phyloP scores from a whole-genome alignment of 352 stramenopile species.

The Globisporangium ultimum region DNA sequence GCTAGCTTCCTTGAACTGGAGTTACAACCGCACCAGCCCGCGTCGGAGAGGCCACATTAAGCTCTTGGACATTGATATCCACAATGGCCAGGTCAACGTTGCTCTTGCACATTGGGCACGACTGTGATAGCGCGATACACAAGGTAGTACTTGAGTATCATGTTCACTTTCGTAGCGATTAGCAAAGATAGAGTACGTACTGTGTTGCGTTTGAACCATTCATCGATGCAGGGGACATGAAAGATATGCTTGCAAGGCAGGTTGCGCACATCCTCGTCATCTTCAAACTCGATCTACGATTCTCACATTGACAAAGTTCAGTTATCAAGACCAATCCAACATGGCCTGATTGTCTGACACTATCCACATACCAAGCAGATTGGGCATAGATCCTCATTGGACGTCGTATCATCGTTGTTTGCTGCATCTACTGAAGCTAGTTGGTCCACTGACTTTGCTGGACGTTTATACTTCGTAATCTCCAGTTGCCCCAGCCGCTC shows the following conservation, averaged over 20 bases:
- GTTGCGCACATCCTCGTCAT: conserved; percentile 70
- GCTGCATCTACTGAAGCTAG: not conserved
- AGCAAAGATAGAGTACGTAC: conserved; percentile 30
- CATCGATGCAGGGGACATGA: conserved; percentile 85
- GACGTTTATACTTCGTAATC: conserved; percentile 61
- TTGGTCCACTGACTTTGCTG: not conserved
- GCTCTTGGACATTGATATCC: conserved; percentile 32
- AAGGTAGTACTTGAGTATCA: not conserved
- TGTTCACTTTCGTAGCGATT: too few relatives aligned
- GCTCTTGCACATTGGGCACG: conserved; percentile 83
- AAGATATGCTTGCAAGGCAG: conserved; percentile 88
- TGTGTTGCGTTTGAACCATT: conserved; percentile 87
- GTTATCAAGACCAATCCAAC: too few relatives aligned
- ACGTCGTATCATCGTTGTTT: conserved; percentile 4
- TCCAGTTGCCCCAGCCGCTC: conserved; percentile 58
- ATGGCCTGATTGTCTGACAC: too few relatives aligned
- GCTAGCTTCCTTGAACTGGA: conserved; percentile 15
- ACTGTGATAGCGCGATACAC: conserved; percentile 21
- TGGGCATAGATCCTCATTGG: conserved; percentile 62
- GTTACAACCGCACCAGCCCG: conserved; percentile 42
- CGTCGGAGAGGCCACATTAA: not conserved
- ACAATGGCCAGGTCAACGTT: conserved; percentile 61
- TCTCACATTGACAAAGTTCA: too few relatives aligned
- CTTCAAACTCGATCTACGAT: conserved; percentile 66
- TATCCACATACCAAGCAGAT: conserved; percentile 57